Percentiles rank a stretch among this genome's conserved stretches.
phyloP scores from a whole-genome alignment of 2,329 filamentous ascomycete genomes.

The Alternaria atra region DNA sequence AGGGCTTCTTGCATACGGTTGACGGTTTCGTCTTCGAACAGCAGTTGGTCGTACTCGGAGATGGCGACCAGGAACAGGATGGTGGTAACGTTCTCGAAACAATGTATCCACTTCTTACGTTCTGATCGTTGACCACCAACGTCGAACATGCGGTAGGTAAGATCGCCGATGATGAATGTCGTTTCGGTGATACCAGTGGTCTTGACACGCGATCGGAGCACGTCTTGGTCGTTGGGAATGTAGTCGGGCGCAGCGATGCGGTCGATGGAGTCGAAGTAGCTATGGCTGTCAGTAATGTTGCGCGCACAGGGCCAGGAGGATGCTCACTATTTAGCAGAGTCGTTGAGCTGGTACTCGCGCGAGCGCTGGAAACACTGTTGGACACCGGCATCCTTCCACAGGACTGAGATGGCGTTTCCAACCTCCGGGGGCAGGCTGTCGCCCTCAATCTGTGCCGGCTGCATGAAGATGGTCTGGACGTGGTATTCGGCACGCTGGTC shows the following conservation, averaged over 20 bases:
- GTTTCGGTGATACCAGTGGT: conserved; percentile 98
- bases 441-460: conserved; percentile 94
- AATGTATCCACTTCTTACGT: conserved; percentile 99
- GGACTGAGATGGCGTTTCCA: conserved; percentile 86
- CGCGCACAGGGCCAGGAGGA: neutral
- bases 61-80: conserved; percentile 97
- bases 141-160: conserved; percentile 98
- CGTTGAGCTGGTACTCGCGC: conserved; percentile 94
- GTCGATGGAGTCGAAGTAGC: conserved; percentile 95
- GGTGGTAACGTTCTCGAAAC: conserved; percentile 97
- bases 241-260: conserved; percentile 92
- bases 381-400: conserved; percentile 93
- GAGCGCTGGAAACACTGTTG: conserved; percentile 96
- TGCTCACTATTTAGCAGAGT: conserved; percentile 93
- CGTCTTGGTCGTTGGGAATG: conserved; percentile 93
- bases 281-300: conserved; percentile 50
- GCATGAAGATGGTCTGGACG: conserved; percentile 98
- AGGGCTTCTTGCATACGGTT: conserved; percentile 79
- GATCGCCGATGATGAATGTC: conserved; percentile 91
- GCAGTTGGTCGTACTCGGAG: conserved; percentile 93
- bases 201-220: conserved; percentile 95
- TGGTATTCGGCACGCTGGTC: conserved; percentile 95
- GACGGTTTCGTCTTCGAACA: conserved; percentile 93
- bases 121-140: conserved; percentile 95
- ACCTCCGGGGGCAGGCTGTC: conserved; percentile 95